Conservation (phyloP, 768 basidiomycete genomes). For the Collybia mongolica region DNA sequence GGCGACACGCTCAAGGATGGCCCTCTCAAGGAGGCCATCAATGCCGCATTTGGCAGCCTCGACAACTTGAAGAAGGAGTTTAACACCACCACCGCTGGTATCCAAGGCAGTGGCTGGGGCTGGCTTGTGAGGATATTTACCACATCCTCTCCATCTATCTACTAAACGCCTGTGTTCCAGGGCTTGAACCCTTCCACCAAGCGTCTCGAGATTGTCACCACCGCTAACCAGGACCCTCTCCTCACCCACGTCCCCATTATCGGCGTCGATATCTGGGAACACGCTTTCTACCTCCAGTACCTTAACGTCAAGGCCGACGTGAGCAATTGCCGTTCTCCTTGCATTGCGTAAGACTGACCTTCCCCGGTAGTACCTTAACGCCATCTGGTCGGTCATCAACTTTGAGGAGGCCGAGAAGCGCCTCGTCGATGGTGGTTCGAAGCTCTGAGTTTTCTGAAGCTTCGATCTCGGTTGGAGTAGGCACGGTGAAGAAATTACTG, state of each 20-base stretch:
- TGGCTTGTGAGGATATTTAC: slow-evolving; percentile 73
- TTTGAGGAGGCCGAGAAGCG: slow-evolving; percentile 79
- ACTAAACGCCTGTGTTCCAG: slow-evolving; percentile 29
- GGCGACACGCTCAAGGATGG: slow-evolving; percentile 64
- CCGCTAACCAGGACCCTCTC: slow-evolving; percentile 95
- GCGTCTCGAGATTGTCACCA: slow-evolving; percentile 85
- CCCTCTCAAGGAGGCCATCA: slow-evolving; percentile 66
- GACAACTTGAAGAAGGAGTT: slow-evolving; percentile 78
- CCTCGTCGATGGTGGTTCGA: slow-evolving; percentile 24
- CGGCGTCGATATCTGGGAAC: slow-evolving; percentile 95
- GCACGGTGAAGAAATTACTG: too few relatives aligned
- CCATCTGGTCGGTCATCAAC: slow-evolving; percentile 91
- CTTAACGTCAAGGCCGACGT: slow-evolving; percentile 93
- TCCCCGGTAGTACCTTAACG: slow-evolving; percentile 68
- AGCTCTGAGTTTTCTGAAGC: slow-evolving; percentile 13
- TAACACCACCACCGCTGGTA: slow-evolving; percentile 79
- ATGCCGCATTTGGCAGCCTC: slow-evolving; percentile 61
- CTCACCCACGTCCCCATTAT: slow-evolving; percentile 76
- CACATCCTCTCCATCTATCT: background rate
- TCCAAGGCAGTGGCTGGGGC: slow-evolving; percentile 96
- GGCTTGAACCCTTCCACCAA: slow-evolving; percentile 67
- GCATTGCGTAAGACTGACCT: background rate
- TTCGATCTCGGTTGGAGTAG: too few relatives aligned
- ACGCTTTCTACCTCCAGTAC: slow-evolving; percentile 96
- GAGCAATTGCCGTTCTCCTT: slow-evolving; percentile 29